phyloP scores from a whole-genome alignment of 768 basidiomycete genomes.

The Nevesoporus exiguus region DNA sequence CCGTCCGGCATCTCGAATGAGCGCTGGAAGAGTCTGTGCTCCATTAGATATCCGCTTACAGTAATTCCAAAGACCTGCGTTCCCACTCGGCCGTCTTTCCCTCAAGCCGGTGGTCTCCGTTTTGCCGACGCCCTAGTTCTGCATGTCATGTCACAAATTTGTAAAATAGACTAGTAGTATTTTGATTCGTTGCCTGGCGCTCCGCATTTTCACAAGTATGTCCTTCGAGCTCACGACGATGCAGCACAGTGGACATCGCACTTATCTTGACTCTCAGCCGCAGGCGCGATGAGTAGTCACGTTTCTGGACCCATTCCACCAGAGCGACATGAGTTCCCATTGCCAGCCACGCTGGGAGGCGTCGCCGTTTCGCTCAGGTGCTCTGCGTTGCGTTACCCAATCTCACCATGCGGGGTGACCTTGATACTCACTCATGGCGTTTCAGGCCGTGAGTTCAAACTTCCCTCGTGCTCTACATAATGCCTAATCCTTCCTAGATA shows the following conservation, averaged over 20 bases:
- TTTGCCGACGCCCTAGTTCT: background rate
- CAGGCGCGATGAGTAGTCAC: background rate
- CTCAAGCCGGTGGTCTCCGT: too few species aligned
- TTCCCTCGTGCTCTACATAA: background rate
- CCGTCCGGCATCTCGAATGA: too few species aligned
- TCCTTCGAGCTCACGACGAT: background rate
- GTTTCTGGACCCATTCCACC: conserved; percentile 1
- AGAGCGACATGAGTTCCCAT: conserved; percentile 19
- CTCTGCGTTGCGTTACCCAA: conserved; percentile 24
- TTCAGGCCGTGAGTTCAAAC: conserved; percentile 21
- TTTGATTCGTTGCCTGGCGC: background rate
- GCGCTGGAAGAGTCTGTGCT: too few species aligned
- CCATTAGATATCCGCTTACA: too few species aligned
- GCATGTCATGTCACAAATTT: background rate
- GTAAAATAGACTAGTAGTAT: background rate
- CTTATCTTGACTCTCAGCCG: background rate
- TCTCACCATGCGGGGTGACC: conserved; percentile 24
- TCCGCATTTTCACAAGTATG: background rate
- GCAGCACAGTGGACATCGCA: background rate
- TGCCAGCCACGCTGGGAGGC: conserved; percentile 18
- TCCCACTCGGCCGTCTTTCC: too few species aligned
- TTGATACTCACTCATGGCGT: conserved; percentile 28
- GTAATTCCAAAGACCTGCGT: too few species aligned
- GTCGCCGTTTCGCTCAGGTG: conserved; percentile 16
- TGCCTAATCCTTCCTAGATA: conserved; percentile 13